Conservation (phyloP, 768 basidiomycete genomes). For the Mycena amicta region DNA sequence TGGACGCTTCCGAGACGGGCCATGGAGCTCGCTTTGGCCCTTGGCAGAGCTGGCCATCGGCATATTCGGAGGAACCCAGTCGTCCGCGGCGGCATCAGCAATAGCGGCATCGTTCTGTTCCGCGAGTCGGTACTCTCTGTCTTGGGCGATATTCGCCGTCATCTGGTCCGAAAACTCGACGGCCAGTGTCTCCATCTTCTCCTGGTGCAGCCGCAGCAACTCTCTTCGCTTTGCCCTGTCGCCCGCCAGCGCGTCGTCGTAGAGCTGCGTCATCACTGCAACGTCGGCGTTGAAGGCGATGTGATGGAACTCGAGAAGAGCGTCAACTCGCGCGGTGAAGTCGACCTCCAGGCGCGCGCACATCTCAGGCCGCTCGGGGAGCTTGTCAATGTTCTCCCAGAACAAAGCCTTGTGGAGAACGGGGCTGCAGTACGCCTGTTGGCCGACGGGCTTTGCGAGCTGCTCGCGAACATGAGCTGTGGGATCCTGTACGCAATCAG, state of each 20-base stretch:
- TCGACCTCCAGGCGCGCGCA: conserved; percentile 10
- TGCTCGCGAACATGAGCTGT: conserved; percentile 7
- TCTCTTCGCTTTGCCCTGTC: conserved; percentile 4
- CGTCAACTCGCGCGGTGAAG: conserved; percentile 15
- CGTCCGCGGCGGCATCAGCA: not conserved
- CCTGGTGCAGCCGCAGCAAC: conserved; percentile 4
- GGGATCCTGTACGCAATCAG: conserved; percentile 11
- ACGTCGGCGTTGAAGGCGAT: conserved; percentile 21
- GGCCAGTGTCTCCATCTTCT: conserved; percentile 15
- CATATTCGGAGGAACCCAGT: too few relatives aligned
- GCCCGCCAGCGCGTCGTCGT: conserved; percentile 3
- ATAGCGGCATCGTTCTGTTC: not conserved
- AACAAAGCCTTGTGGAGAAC: conserved; percentile 10
- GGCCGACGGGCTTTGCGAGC: not conserved
- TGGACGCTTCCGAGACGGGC: too few relatives aligned
- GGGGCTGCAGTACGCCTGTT: conserved; percentile 15
- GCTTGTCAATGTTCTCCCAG: conserved; percentile 6
- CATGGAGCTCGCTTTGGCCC: too few relatives aligned
- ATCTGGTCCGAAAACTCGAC: conserved; percentile 3
- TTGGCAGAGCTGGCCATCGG: too few relatives aligned
- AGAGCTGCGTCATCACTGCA: conserved; percentile 16
- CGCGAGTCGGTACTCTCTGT: not conserved
- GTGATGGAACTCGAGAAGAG: conserved; percentile 20
- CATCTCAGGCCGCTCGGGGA: conserved; percentile 3
- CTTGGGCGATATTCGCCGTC: not conserved